A percentile compares a stretch with the other conserved stretches of the same genome.
Evolutionary conservation across 1,284 basidiomycete species (phyloP).

Genomic region (Psilocybe mexicana): DNA sequence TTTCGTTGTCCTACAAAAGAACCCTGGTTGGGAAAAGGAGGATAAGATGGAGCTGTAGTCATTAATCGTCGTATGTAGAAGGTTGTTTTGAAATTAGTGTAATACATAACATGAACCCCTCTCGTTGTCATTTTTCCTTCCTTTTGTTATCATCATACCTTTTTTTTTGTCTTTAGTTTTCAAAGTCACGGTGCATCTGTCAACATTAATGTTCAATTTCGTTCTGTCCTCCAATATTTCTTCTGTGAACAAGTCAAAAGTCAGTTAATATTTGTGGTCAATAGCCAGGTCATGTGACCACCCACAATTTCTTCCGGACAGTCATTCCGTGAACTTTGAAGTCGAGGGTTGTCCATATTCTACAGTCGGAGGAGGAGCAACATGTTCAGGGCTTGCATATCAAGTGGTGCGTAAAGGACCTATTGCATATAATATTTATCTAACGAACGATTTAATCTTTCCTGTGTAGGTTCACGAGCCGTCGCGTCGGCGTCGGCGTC

Average conservation of each 20-base stretch:
- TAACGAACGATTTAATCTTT: neutral
- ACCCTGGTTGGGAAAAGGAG: conserved; percentile 81
- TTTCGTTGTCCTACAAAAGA: conserved; percentile 86
- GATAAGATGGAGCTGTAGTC: conserved; percentile 67
- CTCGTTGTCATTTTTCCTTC: too few relatives aligned
- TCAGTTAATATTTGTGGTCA: too few relatives aligned
- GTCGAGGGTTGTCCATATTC: neutral
- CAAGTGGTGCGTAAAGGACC: conserved; percentile 15
- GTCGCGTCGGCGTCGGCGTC: conserved; percentile 48
- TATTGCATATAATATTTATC: neutral
- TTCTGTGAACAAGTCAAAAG: too few relatives aligned
- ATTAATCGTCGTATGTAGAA: too few relatives aligned
- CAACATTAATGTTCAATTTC: too few relatives aligned
- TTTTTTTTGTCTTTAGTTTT: too few relatives aligned
- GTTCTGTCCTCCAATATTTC: too few relatives aligned
- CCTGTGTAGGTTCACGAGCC: conserved; percentile 39
- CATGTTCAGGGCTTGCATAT: conserved; percentile 21
- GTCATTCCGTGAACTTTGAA: neutral
- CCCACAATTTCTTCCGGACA: neutral
- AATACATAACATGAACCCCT: too few relatives aligned
- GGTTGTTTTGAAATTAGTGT: neutral
- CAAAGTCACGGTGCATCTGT: too few relatives aligned
- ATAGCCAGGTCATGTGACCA: neutral
- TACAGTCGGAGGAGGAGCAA: conserved; percentile 12
- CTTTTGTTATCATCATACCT: too few relatives aligned